Evolutionary conservation across 2,329 filamentous ascomycete genomes (phyloP), one percentile per base, ranked within the genome.

Genomic region (Fusarium sp.): DNA sequence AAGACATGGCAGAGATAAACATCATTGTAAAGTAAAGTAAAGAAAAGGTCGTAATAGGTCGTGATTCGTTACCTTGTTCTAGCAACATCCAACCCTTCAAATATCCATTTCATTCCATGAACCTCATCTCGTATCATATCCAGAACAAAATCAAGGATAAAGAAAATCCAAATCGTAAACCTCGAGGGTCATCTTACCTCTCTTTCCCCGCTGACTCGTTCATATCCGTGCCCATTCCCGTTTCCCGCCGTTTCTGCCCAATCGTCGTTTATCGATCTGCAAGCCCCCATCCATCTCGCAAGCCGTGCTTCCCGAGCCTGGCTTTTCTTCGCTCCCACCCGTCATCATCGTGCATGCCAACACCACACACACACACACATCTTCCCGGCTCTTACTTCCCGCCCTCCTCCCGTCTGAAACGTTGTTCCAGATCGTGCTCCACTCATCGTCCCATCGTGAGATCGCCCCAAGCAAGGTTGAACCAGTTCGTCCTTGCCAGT

Each of bases 1-100:
- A 20, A 34, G 36, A 53, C 29, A 33, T 34, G 18, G 16, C 14
- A 34, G 9, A 53, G 18, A 53, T 34, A n/a, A 16, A 53, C 20
- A 8, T 27, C 14, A 34, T 53, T 38, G 23, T 27, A 25, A 27
- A 27, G 23, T 27, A 25, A 27, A 27, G 25, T 27, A 27, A 46
- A 40, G 31, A n/a, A 38, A 59, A 20, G 20, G 25, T 64, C 58
- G 53, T 71, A 59, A 68, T 57, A 64, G 53, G 46, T 75, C 73
- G 64, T 75, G 65, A 75, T 73, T 75, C 72, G 67, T 75, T 51
- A 66, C 67, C 64, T 56, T 69, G 54, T 60, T 72, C 63, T 62
- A 62, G 57, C 51, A 42, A 68, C 50, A 69, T 62, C 59, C 57
- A 57, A 58, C 50, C 55, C 59, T 64, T 58, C 57, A 40, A 27